phyloP scores from a whole-genome alignment of 129 eudicot species.

The Centrapalus pauciflorus region DNA sequence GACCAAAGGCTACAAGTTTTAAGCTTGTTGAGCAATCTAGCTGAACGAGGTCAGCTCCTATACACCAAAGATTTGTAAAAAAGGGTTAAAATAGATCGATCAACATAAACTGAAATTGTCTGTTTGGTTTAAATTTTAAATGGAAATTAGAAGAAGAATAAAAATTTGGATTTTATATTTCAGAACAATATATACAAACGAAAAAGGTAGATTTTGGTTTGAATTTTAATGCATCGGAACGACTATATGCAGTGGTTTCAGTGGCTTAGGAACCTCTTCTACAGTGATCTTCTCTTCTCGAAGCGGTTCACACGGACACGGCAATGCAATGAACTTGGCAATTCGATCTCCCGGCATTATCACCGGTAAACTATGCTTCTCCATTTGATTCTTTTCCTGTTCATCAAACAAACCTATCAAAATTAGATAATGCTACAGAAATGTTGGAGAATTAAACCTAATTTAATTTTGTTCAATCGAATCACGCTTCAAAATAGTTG shows the following conservation, averaged over 20 bases:
- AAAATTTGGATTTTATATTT: background rate
- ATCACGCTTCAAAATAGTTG: background rate
- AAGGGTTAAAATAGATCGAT: no score
- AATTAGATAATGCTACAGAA: background rate
- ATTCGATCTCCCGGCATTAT: conserved; percentile 86
- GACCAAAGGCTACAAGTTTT: no score
- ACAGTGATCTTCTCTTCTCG: conserved; percentile 20
- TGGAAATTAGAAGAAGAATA: background rate
- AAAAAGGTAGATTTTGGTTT: background rate
- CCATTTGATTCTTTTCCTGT: conserved; percentile 34
- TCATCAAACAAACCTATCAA: background rate
- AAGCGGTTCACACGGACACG: conserved; percentile 74
- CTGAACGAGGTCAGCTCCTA: no score
- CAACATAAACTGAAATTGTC: no score
- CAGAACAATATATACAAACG: conserved; percentile 15
- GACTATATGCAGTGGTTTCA: conserved; percentile 57
- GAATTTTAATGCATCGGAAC: conserved; percentile 47
- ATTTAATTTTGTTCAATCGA: no score
- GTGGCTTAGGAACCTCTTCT: conserved; percentile 34
- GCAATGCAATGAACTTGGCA: conserved; percentile 86
- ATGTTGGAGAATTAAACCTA: background rate
- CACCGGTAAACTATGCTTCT: conserved; percentile 60
- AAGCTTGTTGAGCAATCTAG: no score
- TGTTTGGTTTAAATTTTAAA: background rate
- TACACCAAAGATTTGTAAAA: no score